Evolutionary conservation across 2,329 filamentous ascomycete genomes (phyloP).

Genomic region (Fusarium sp.): DNA sequence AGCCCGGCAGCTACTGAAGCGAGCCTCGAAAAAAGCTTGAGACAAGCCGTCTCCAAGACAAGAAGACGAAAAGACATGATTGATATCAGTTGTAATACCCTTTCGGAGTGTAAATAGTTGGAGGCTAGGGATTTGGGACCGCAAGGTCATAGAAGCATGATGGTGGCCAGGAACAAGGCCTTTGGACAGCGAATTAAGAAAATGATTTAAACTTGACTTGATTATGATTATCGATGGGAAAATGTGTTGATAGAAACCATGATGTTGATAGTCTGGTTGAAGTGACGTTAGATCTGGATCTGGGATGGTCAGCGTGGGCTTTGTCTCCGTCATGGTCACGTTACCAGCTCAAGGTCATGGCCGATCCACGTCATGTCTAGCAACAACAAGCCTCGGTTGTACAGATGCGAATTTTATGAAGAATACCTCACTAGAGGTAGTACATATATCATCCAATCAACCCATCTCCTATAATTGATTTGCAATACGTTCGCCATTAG

Average conservation of each 20-base stretch:
- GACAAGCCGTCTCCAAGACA: neutral
- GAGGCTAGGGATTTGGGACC: conserved; percentile 32
- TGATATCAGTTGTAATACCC: conserved; percentile 47
- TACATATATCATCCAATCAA: neutral
- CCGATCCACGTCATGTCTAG: neutral
- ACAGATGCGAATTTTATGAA: neutral
- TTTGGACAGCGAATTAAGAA: conserved; percentile 37
- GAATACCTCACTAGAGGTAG: neutral
- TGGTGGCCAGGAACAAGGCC: conserved; percentile 32
- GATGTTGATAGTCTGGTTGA: neutral
- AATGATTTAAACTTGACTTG: conserved; percentile 6
- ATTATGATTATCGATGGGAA: neutral
- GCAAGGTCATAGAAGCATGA: conserved; percentile 34
- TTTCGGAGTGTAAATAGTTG: conserved; percentile 47
- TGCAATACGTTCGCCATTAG: neutral
- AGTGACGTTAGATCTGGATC: neutral
- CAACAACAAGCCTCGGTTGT: neutral
- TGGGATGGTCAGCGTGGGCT: conserved; percentile 12
- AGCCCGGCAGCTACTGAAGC: neutral
- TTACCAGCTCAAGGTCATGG: neutral
- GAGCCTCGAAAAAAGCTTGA: conserved; percentile 1
- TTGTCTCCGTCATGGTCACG: conserved; percentile 12
- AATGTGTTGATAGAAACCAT: neutral
- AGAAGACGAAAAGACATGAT: conserved; percentile 32
- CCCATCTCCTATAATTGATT: neutral